phyloP scores from a whole-genome alignment of 768 basidiomycete species.

The Cystofilobasidium capitatum region DNA sequence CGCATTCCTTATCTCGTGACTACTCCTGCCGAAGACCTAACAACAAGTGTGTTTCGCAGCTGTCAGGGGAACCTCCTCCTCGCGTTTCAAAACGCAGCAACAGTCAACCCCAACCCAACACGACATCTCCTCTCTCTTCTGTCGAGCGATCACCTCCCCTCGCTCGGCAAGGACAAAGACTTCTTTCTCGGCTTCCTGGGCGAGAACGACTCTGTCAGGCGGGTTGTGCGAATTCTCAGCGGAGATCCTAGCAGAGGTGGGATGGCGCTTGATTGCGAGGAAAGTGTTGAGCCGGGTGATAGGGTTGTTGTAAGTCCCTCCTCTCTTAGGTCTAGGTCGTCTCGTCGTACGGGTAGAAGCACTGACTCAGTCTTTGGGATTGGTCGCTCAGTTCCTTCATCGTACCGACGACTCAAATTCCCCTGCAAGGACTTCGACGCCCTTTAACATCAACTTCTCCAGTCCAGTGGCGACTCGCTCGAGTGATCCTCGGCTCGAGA shows the following conservation, averaged over 20 bases:
- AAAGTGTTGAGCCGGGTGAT: constrained; percentile 3
- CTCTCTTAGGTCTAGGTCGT: background rate
- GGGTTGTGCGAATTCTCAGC: constrained; percentile 3
- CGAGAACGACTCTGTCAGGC: background rate
- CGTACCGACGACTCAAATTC: background rate
- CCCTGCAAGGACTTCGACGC: too few species aligned
- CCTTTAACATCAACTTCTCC: too few species aligned
- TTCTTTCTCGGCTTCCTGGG: constrained; percentile 7
- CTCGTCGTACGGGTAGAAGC: too few species aligned
- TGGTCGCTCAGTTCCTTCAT: constrained; percentile 4
- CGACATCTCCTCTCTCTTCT: background rate
- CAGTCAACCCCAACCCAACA: constrained; percentile 9
- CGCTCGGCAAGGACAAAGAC: constrained; percentile 2
- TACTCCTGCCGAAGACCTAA: background rate
- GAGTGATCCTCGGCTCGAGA: too few species aligned
- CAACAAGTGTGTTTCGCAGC: background rate
- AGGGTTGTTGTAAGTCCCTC: background rate
- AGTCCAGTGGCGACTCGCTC: too few species aligned
- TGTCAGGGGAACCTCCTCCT: constrained; percentile 8
- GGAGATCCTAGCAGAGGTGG: constrained; percentile 2
- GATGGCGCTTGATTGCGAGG: constrained; percentile 8
- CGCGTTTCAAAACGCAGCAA: background rate
- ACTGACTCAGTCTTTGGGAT: background rate
- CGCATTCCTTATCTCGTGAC: background rate
- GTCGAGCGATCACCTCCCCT: background rate